Conservation (phyloP, 257 asterid genomes). For the Nicotiana attenuata region DNA sequence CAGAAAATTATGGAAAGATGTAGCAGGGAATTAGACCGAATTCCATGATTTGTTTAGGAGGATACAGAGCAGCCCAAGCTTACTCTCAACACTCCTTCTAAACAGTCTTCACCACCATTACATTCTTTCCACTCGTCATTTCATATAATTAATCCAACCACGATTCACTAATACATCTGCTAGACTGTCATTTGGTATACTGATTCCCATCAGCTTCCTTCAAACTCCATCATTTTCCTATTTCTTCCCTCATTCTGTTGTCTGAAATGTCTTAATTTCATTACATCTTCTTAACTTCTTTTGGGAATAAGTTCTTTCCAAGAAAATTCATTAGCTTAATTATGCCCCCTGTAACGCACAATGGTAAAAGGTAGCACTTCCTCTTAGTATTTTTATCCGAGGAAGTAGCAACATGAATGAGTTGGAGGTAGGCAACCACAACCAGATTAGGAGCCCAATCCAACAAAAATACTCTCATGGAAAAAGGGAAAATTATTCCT, state of each 20-base stretch:
- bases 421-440: neutral
- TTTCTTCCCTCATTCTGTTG: no score
- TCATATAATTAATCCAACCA: neutral
- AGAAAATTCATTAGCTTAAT: neutral
- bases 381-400: neutral
- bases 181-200: neutral
- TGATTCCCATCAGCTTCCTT: neutral
- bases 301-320: no score
- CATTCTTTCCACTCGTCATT: conserved; percentile 14
- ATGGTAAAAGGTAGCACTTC: neutral
- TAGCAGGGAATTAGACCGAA: no score
- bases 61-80: conserved; percentile 55
- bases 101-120: conserved; percentile 39
- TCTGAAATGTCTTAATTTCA: no score
- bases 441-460: neutral
- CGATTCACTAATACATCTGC: neutral
- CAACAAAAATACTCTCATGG: neutral
- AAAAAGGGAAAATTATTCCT: neutral
- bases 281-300: no score
- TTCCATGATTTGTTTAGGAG: conserved; percentile 5
- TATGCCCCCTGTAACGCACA: neutral
- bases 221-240: neutral
- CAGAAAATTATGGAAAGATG: no score
- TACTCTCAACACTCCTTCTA: conserved; percentile 48
- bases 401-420: neutral